Conservation (phyloP, 805 yeast genomes). For the Nakazawaea siamensis region DNA sequence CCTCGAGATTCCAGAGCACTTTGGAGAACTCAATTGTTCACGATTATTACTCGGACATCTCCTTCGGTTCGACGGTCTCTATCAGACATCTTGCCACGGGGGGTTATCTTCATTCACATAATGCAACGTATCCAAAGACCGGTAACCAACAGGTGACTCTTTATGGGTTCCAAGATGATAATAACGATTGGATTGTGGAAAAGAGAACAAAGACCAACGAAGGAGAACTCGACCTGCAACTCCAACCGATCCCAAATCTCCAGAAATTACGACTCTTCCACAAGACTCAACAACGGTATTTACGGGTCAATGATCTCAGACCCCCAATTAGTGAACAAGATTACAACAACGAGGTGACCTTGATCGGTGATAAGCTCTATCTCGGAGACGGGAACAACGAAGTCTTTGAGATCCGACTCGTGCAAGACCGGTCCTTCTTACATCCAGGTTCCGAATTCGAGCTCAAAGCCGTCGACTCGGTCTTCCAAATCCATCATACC, state of each 20-base stretch:
- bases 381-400: constrained; percentile 57
- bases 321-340: constrained; percentile 92
- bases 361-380: constrained; percentile 55
- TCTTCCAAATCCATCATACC: constrained; percentile 60
- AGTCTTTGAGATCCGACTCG: constrained; percentile 55
- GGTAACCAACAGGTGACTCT: constrained; percentile 75
- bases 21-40: constrained; percentile 33
- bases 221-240: constrained; percentile 29
- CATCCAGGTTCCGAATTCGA: constrained; percentile 22
- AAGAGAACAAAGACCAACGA: constrained; percentile 25
- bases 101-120: constrained; percentile 76
- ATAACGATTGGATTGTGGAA: constrained; percentile 74
- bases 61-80: constrained; percentile 64
- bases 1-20: constrained; percentile 60
- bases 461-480: constrained; percentile 52
- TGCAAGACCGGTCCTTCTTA: constrained; percentile 27
- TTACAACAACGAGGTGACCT: constrained; percentile 76
- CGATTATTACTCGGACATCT: constrained; percentile 52
- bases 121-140: constrained; percentile 48
- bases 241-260: constrained; percentile 32
- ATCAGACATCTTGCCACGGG: constrained; percentile 70
- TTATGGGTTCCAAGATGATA: constrained; percentile 47
- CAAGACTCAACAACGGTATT: constrained; percentile 51
- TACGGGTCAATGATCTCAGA: constrained; percentile 60
- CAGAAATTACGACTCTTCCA: constrained; percentile 65